Evolutionary conservation across 169 alveolate genomes (phyloP).

Genomic region (Plasmodium yoelii): DNA sequence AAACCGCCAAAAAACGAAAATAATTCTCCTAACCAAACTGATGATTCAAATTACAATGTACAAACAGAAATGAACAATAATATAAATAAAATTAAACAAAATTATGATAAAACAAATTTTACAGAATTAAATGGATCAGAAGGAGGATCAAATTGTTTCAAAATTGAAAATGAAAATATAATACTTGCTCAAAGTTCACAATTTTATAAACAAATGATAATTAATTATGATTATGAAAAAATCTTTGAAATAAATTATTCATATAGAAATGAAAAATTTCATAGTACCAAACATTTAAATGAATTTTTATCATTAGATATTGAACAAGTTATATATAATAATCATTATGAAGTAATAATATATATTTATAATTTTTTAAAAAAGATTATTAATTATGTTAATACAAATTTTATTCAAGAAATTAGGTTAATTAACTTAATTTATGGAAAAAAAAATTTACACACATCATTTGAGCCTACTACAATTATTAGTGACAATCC

Average conservation of each 20-base stretch:
- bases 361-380: conserved; percentile 27
- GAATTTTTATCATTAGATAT: conserved; percentile 44
- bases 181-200: conserved; percentile 60
- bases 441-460: neutral
- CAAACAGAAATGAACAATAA: neutral
- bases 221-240: conserved; percentile 31
- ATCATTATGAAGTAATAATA: conserved; percentile 40
- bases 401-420: neutral
- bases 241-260: conserved; percentile 49
- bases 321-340: conserved; percentile 34
- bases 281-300: conserved; percentile 41
- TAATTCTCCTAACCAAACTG: neutral
- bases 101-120: neutral
- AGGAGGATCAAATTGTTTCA: conserved; percentile 33
- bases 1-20: neutral
- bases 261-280: conserved; percentile 51
- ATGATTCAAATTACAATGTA: neutral
- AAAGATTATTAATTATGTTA: conserved; percentile 1
- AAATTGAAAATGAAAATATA: conserved; percentile 28
- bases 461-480: neutral
- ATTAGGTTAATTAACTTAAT: neutral
- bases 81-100: neutral
- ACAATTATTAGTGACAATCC: conserved; percentile 11
- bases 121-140: conserved; percentile 29
- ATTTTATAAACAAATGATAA: conserved; percentile 55